A percentile compares a stretch with the other conserved stretches of the same genome.
These are phyloP conservation scores for Podila horticola DNA, from an alignment of 192 early-diverging fungal genomes.

Conservation along the genomic window DNA sequence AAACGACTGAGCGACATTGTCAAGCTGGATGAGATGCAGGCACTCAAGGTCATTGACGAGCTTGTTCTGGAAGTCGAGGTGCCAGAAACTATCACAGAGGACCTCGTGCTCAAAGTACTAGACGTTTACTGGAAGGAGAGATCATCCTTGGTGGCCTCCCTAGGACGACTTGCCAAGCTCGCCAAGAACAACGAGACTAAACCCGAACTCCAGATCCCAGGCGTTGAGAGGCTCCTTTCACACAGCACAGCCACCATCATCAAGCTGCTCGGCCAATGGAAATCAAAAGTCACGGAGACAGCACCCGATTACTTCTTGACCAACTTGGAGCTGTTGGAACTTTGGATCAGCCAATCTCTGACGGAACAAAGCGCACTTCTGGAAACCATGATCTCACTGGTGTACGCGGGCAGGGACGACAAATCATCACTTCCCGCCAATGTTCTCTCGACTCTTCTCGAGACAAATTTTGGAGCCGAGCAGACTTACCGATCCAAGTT, in stretches of 20 bases:
- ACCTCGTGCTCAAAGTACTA: constrained; percentile 16
- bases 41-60: constrained; percentile 25
- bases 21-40: constrained; percentile 55
- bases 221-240: constrained; percentile 12
- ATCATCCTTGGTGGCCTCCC: constrained; percentile 15
- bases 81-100: constrained; percentile 26
- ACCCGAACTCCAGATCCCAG: constrained; percentile 4
- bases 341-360: constrained; percentile 54
- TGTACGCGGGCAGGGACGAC: constrained; percentile 43
- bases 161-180: constrained; percentile 19
- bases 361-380: constrained; percentile 56
- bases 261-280: constrained; percentile 25
- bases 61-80: constrained; percentile 13
- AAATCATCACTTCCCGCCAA: constrained; percentile 27
- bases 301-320: constrained; percentile 35
- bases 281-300: constrained; percentile 7
- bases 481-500: constrained; percentile 44
- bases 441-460: constrained; percentile 14
- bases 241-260: constrained; percentile 18
- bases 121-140: constrained; percentile 38
- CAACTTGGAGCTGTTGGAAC: constrained; percentile 17
- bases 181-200: constrained; percentile 10
- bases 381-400: constrained; percentile 48
- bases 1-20: constrained; percentile 48
- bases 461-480: constrained; percentile 48